Evolutionary conservation across 768 basidiomycete genomes (phyloP).

Genomic region (Cubamyces lactineus): DNA sequence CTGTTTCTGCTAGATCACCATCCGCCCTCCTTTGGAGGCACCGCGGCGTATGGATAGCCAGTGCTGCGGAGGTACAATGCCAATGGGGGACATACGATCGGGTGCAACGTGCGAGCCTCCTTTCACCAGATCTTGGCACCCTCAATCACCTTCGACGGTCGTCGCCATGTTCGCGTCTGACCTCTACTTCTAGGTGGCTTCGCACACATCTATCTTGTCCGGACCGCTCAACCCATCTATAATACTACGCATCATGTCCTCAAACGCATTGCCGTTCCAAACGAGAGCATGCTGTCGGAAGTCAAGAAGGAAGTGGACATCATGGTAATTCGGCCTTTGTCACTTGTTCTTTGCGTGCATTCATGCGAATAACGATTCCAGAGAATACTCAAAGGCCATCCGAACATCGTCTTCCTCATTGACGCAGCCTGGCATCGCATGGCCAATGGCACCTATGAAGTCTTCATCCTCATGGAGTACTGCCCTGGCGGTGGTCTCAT

Average conservation of each 20-base stretch:
- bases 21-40: slow-evolving; percentile 11
- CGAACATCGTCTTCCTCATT: slow-evolving; percentile 94
- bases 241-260: slow-evolving; percentile 95
- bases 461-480: slow-evolving; percentile 99
- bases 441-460: slow-evolving; percentile 85
- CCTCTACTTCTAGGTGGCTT: slow-evolving; percentile 75
- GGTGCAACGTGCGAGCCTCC: not conserved
- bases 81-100: not conserved
- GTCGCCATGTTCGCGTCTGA: slow-evolving; percentile 21
- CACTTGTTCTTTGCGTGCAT: slow-evolving; percentile 16
- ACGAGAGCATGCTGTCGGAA: slow-evolving; percentile 86
- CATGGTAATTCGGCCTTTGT: slow-evolving; percentile 70
- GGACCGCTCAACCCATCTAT: slow-evolving; percentile 82
- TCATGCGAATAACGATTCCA: slow-evolving; percentile 39
- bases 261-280: slow-evolving; percentile 92
- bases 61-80: not conserved
- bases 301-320: slow-evolving; percentile 98
- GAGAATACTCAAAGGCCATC: slow-evolving; percentile 90
- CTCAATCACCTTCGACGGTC: not conserved
- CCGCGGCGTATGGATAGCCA: not conserved
- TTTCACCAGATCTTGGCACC: not conserved
- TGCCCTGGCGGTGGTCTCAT: slow-evolving; percentile 98
- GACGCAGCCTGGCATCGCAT: slow-evolving; percentile 91
- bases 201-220: slow-evolving; percentile 96
- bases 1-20: slow-evolving; percentile 16